phyloP scores from a whole-genome alignment of 2,329 filamentous ascomycete genomes.

The Colletotrichum sp. region DNA sequence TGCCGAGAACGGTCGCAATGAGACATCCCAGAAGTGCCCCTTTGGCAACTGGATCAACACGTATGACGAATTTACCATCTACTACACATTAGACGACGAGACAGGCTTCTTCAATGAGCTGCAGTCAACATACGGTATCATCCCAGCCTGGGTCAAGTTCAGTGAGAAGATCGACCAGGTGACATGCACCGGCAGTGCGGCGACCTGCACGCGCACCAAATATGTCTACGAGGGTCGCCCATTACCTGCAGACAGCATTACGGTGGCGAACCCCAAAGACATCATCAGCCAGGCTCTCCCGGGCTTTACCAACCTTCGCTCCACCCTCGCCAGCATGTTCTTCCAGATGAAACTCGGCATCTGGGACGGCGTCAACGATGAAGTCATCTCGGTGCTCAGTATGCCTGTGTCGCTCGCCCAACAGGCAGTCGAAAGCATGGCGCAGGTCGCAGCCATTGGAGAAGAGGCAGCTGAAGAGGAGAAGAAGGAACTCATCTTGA shows the following conservation, averaged over 20 bases:
- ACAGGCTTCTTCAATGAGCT: not conserved
- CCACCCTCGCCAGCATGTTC: not conserved
- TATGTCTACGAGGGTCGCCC: not conserved
- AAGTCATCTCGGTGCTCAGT: not conserved
- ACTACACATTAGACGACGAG: not conserved
- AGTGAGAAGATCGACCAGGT: not conserved
- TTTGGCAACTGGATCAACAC: not conserved
- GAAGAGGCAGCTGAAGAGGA: not conserved
- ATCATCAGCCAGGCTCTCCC: not conserved
- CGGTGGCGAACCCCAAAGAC: not conserved
- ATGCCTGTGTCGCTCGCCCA: not conserved
- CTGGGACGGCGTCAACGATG: not conserved
- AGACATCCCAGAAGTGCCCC: not conserved
- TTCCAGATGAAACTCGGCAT: not conserved
- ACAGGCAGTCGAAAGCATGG: not conserved
- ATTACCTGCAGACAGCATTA: not conserved
- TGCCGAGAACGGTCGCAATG: not conserved
- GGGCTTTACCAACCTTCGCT: not conserved
- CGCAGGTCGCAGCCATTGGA: not conserved
- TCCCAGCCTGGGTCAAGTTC: not conserved
- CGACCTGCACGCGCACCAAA: not conserved
- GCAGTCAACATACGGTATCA: not conserved
- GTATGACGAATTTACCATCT: not conserved
- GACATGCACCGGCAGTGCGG: not conserved
- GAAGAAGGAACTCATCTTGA: not conserved